Evolutionary conservation across 164 flowering plant genomes (phyloP), one percentile per base, ranked within the genome.

Genomic region (Magnolia kwangsiensis): DNA sequence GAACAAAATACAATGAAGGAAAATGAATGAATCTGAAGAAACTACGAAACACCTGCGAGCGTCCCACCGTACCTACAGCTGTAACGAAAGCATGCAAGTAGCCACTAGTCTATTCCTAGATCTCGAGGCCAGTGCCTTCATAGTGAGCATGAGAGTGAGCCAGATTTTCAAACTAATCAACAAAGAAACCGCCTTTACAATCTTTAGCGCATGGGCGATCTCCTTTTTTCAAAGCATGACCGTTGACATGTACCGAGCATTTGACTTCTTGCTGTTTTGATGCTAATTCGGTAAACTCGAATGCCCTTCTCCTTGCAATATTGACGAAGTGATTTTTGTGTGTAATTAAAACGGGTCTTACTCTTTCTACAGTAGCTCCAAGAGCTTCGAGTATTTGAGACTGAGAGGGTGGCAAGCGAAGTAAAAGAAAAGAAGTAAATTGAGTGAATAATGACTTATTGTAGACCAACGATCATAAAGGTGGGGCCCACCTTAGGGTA

Each of bases 41-140:
- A 96, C 74, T 76, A 83, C 64, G 98, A 91, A 81, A 93, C 86
- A 65, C 98, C 98, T 76, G 98, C 94, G 58, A 94, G 76, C 50
- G 98, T 96, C 71, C 98, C 99, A 58, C 99, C 37, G 98, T 96
- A 66, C 99, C 98, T 16, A 98, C 97, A 61, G 96, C 97, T 49
- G 96, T 95, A 29, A 96, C 86, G 84, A 94, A 96, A 68, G 98
- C 97, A 80, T 94, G 89, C 79, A 96, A 69, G 21, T 80, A 63
- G 8, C 93, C 97, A 69, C 78, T 80, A n/a, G 93, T 90, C 78
- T 94, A 97, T 74, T 91, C 92, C 98, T 92, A 96, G 61, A 96
- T 94, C 85, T 96, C 98, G 74, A 97, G 98, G 10, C 97, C 98
- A 24, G 98, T 94, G 72, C 96, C 97, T 71, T 94, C 96, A 81